Conservation (phyloP, 805 yeast species). For the Candida sphagnicola region DNA sequence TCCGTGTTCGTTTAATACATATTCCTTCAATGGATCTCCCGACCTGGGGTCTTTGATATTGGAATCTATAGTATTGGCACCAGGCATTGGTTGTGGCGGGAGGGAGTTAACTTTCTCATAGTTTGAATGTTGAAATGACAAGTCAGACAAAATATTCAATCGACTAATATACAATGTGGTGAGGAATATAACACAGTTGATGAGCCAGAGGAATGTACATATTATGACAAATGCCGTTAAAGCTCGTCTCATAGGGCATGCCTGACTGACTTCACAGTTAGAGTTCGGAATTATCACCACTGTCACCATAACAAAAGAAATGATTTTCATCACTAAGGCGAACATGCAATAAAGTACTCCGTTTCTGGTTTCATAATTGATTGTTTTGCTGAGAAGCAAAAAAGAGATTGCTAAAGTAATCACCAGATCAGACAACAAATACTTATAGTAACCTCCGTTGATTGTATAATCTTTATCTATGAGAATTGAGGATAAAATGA, state of each 20-base stretch:
- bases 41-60: slow-evolving; percentile 10
- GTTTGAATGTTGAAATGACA: slow-evolving; percentile 16
- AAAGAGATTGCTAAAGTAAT: slow-evolving; percentile 30
- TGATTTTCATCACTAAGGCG: slow-evolving; percentile 29
- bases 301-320: slow-evolving; percentile 29
- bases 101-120: neutral
- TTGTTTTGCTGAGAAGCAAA: slow-evolving; percentile 31
- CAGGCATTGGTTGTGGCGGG: slow-evolving; percentile 4
- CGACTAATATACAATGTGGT: slow-evolving; percentile 37
- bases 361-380: slow-evolving; percentile 36
- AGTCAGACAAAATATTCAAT: slow-evolving; percentile 27
- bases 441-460: slow-evolving; percentile 26
- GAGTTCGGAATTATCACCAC: slow-evolving; percentile 22
- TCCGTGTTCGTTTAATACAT: slow-evolving; percentile 24
- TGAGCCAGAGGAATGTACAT: slow-evolving; percentile 36
- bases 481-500: slow-evolving; percentile 23
- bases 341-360: slow-evolving; percentile 38
- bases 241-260: slow-evolving; percentile 32
- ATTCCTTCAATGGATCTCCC: slow-evolving; percentile 22
- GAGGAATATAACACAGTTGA: slow-evolving; percentile 31
- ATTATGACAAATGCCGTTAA: slow-evolving; percentile 34
- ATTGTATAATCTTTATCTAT: slow-evolving; percentile 20
- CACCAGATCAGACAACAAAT: slow-evolving; percentile 33
- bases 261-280: slow-evolving; percentile 13
- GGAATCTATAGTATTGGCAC: neutral